Evolutionary conservation across 306 rosid genomes (phyloP).

Genomic region (Alnus glutinosa): DNA sequence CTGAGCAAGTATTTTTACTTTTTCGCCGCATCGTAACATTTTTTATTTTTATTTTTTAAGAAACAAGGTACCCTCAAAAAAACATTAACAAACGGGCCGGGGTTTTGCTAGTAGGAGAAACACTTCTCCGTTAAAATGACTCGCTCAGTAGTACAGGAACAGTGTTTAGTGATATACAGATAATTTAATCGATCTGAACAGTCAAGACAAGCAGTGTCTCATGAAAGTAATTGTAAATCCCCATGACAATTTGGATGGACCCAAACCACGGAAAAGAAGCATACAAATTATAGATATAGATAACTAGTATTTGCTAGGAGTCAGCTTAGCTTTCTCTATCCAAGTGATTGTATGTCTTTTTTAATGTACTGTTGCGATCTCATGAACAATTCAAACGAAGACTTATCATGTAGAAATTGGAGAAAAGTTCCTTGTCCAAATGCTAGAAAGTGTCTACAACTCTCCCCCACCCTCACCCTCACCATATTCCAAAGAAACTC

Average conservation of each 20-base stretch:
- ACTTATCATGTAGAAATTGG: background rate
- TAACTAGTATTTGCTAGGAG: background rate
- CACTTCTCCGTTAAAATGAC: no score
- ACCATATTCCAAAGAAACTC: background rate
- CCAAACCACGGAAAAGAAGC: background rate
- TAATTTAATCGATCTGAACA: background rate
- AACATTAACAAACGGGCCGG: no score
- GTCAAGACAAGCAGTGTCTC: background rate
- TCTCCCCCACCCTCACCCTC: background rate
- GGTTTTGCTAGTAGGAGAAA: no score
- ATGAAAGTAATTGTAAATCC: background rate
- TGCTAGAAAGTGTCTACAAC: background rate
- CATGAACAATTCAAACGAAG: background rate
- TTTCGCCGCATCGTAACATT: no score
- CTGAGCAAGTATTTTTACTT: no score
- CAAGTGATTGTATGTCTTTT: background rate
- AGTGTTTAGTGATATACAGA: background rate
- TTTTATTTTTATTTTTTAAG: no score
- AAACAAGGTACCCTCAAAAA: no score
- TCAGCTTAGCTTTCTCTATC: background rate
- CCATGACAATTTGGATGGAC: background rate
- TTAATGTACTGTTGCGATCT: background rate
- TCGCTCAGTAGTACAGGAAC: no score
- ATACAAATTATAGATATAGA: background rate
- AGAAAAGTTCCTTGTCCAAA: conserved; percentile 1